Conservation (phyloP, 2,329 filamentous ascomycete genomes). For the Myriosclerotinia curreyana region DNA sequence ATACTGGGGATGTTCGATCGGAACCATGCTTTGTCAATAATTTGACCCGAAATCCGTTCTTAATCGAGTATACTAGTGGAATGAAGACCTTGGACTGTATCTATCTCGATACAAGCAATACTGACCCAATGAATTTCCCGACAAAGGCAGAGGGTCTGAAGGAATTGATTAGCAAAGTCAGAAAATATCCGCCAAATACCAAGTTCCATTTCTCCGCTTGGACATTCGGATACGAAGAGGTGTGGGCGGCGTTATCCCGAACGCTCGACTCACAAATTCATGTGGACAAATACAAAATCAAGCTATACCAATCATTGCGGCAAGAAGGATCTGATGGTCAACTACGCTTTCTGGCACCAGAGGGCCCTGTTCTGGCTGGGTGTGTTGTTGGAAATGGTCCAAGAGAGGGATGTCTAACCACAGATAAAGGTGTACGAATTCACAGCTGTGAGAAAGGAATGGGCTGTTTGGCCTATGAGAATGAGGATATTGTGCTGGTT, state of each 20-base stretch:
- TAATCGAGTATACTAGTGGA: slow-evolving; percentile 71
- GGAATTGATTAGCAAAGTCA: slow-evolving; percentile 69
- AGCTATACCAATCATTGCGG: slow-evolving; percentile 64
- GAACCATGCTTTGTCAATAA: slow-evolving; percentile 83
- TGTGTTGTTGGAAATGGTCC: slow-evolving; percentile 70
- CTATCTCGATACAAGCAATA: slow-evolving; percentile 85
- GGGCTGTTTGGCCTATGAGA: slow-evolving; percentile 51
- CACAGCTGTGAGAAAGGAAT: slow-evolving; percentile 83
- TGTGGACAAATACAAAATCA: slow-evolving; percentile 75
- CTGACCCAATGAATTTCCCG: slow-evolving; percentile 48
- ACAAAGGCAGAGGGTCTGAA: slow-evolving; percentile 71
- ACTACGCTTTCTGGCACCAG: slow-evolving; percentile 46
- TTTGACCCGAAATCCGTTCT: slow-evolving; percentile 64
- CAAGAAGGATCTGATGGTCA: slow-evolving; percentile 42
- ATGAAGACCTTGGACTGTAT: slow-evolving; percentile 70
- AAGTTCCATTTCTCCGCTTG: slow-evolving; percentile 82
- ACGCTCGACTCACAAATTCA: slow-evolving; percentile 70
- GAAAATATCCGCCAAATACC: slow-evolving; percentile 66
- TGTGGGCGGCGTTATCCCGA: slow-evolving; percentile 78
- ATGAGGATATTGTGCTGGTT: slow-evolving; percentile 64
- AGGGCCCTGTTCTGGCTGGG: slow-evolving; percentile 67
- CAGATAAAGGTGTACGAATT: slow-evolving; percentile 58
- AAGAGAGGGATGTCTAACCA: slow-evolving; percentile 70
- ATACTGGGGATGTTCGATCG: slow-evolving; percentile 84
- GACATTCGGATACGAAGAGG: slow-evolving; percentile 92